These are phyloP conservation scores for Debaryomyces robertsiae DNA, from an alignment of 1,139 yeast species.

Conservation along the genomic window DNA sequence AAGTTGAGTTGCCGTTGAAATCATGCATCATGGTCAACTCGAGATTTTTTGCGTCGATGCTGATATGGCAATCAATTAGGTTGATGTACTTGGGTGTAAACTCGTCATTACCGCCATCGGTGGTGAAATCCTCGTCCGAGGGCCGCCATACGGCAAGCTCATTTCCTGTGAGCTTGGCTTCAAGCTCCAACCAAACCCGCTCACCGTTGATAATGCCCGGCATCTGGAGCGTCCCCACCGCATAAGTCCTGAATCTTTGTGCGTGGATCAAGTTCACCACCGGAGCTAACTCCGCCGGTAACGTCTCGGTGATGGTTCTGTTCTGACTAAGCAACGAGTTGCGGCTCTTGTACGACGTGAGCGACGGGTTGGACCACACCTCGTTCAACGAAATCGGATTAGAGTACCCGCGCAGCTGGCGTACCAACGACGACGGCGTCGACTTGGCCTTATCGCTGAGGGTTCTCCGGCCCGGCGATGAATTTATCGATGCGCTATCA, in stretches of 20 bases:
- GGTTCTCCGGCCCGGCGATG: slow-evolving; percentile 19
- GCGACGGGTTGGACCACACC: slow-evolving; percentile 20
- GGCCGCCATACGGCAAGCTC: slow-evolving; percentile 55
- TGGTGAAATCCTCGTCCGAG: slow-evolving; percentile 25
- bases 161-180: slow-evolving; percentile 52
- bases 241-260: slow-evolving; percentile 43
- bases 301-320: slow-evolving; percentile 27
- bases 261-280: slow-evolving; percentile 46
- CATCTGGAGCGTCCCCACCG: slow-evolving; percentile 33
- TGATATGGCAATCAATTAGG: slow-evolving; percentile 47
- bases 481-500: slow-evolving; percentile 8
- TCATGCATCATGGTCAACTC: slow-evolving; percentile 37
- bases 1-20: slow-evolving; percentile 34
- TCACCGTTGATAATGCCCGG: slow-evolving; percentile 23
- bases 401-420: slow-evolving; percentile 41
- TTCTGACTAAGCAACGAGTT: slow-evolving; percentile 24
- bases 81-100: slow-evolving; percentile 51
- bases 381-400: slow-evolving; percentile 14
- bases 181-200: slow-evolving; percentile 39
- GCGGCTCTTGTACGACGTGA: slow-evolving; percentile 15
- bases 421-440: slow-evolving; percentile 43
- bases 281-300: slow-evolving; percentile 45
- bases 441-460: slow-evolving; percentile 33
- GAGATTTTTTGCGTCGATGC: slow-evolving; percentile 24
- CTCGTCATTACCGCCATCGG: slow-evolving; percentile 33